A percentile compares a stretch with the other conserved stretches of the same genome.
phyloP scores from a whole-genome alignment of 2,329 filamentous ascomycete genomes.

The Geosmithia morbida region DNA sequence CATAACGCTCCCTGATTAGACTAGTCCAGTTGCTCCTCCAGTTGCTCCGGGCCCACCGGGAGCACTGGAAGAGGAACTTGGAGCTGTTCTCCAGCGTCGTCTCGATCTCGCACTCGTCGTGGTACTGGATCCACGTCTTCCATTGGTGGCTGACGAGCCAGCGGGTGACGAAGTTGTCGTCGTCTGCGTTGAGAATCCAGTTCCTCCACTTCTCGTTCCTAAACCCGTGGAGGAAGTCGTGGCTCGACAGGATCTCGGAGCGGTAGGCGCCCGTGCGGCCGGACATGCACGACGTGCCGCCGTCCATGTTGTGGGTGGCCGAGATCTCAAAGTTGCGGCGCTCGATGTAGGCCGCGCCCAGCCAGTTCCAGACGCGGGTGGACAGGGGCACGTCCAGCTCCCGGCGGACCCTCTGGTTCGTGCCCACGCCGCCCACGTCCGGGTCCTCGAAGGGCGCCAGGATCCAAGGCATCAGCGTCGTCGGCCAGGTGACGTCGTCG shows the following conservation, averaged over 20 bases:
- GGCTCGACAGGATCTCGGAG: slow-evolving; percentile 72
- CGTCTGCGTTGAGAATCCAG: slow-evolving; percentile 87
- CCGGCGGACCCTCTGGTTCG: slow-evolving; percentile 73
- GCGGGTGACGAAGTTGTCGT: slow-evolving; percentile 95
- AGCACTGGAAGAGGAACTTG: slow-evolving; percentile 86
- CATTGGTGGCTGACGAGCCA: slow-evolving; percentile 88
- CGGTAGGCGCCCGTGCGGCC: slow-evolving; percentile 88
- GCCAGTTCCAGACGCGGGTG: slow-evolving; percentile 67
- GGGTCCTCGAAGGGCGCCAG: slow-evolving; percentile 81
- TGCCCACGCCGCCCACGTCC: slow-evolving; percentile 78
- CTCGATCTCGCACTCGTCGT: slow-evolving; percentile 78
- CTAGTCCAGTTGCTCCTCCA: slow-evolving; percentile 96
- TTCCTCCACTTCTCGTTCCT: slow-evolving; percentile 82
- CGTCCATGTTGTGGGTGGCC: slow-evolving; percentile 87
- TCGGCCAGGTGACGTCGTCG: slow-evolving; percentile 89
- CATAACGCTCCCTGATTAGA: slow-evolving; percentile 66
- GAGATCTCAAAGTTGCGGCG: slow-evolving; percentile 94
- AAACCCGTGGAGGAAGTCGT: slow-evolving; percentile 76
- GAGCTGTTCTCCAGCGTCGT: slow-evolving; percentile 82
- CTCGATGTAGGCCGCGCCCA: slow-evolving; percentile 84
- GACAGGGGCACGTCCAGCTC: slow-evolving; percentile 43
- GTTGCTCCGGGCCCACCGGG: slow-evolving; percentile 91
- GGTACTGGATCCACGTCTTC: slow-evolving; percentile 94
- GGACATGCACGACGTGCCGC: slow-evolving; percentile 92
- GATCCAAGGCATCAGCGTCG: slow-evolving; percentile 77